Evolutionary conservation across 441 rosid species (phyloP).

Genomic region (Manihot esculenta): DNA sequence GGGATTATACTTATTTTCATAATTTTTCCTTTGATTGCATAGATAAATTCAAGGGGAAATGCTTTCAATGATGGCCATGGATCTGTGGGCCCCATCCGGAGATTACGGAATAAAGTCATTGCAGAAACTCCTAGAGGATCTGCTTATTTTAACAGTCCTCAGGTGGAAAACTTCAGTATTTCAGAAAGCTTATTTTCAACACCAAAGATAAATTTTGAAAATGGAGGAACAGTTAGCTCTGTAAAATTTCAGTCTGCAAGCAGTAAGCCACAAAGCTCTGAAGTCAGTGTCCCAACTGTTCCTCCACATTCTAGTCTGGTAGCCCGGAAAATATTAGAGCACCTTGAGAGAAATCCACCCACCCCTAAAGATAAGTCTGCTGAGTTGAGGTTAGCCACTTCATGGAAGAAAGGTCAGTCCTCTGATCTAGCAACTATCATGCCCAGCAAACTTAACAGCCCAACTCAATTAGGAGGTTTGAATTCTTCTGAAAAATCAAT

Average conservation of each 20-base stretch:
- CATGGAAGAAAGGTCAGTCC: constrained; percentile 45
- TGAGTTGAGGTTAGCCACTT: constrained; percentile 72
- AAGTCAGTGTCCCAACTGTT: constrained; percentile 45
- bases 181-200: constrained; percentile 35
- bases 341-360: constrained; percentile 63
- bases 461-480: constrained; percentile 28
- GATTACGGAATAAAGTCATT: constrained; percentile 39
- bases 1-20: constrained; percentile 1
- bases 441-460: constrained; percentile 30
- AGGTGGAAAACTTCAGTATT: constrained; percentile 35
- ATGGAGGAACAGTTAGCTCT: constrained; percentile 39
- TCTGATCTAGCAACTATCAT: constrained; percentile 30
- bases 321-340: constrained; percentile 77
- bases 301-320: constrained; percentile 74
- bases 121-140: constrained; percentile 42
- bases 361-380: constrained; percentile 66
- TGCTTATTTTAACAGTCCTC: constrained; percentile 35
- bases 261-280: constrained; percentile 37
- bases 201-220: constrained; percentile 42
- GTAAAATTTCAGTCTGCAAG: constrained; percentile 35
- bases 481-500: constrained; percentile 26
- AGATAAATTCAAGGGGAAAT: constrained; percentile 40
- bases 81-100: constrained; percentile 74
- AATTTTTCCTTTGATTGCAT: constrained; percentile 21
- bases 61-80: constrained; percentile 40